phyloP scores from a whole-genome alignment of 2,329 filamentous ascomycete species.

The Ophiostoma perfectum region DNA sequence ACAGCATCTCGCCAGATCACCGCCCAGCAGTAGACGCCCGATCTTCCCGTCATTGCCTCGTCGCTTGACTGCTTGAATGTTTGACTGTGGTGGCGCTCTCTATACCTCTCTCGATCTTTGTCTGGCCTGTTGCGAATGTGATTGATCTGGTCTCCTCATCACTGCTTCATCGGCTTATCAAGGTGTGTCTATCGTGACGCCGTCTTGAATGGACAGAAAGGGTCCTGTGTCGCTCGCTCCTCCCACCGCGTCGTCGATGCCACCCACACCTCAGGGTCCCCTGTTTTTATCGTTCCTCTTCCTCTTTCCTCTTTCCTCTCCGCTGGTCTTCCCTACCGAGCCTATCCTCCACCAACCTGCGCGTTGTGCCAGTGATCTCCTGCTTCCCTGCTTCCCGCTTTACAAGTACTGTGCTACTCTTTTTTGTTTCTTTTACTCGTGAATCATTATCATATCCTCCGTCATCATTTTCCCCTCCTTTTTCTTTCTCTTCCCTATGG shows the following conservation, averaged over 20 bases:
- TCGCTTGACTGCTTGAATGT: neutral
- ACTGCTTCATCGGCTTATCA: neutral
- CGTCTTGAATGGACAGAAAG: neutral
- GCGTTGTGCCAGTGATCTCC: neutral
- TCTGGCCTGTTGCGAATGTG: too few species aligned
- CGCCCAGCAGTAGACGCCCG: neutral
- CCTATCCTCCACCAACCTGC: neutral
- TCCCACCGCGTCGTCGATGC: conserved; percentile 5
- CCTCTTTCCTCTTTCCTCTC: neutral
- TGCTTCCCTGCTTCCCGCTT: neutral
- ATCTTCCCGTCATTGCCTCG: neutral
- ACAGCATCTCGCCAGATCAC: neutral
- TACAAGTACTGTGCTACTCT: neutral
- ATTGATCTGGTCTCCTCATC: too few species aligned
- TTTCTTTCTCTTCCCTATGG: conserved; percentile 4
- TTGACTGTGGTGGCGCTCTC: too few species aligned
- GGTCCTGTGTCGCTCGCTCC: conserved; percentile 12
- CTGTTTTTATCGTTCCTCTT: neutral
- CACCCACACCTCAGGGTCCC: conserved; percentile 11
- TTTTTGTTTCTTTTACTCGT: neutral
- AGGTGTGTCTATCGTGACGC: neutral
- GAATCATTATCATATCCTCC: conserved; percentile 3
- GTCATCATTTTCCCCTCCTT: conserved; percentile 12
- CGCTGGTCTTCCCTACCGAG: neutral
- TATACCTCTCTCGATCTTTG: too few species aligned